Evolutionary conservation across 495 filamentous ascomycete species (phyloP).

Genomic region (Apiosordaria backusii): DNA sequence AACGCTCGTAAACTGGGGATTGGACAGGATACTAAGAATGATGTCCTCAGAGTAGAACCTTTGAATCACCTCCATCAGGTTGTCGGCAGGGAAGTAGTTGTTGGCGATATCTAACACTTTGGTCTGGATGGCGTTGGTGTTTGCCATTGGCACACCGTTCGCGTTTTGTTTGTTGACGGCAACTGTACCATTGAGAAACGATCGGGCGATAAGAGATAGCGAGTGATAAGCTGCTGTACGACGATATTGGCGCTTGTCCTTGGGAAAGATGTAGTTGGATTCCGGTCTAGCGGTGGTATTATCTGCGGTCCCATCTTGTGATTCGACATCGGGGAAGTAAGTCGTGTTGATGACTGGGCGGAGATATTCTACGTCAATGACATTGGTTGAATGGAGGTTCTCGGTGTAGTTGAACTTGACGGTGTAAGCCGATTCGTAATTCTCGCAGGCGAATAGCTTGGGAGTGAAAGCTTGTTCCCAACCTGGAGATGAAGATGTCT

Average conservation of each 20-base stretch:
- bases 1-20: slow-evolving; percentile 35
- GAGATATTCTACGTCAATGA: slow-evolving; percentile 27
- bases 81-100: slow-evolving; percentile 29
- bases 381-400: slow-evolving; percentile 27
- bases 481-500: slow-evolving; percentile 21
- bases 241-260: slow-evolving; percentile 27
- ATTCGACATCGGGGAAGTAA: slow-evolving; percentile 29
- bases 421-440: slow-evolving; percentile 37
- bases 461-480: slow-evolving; percentile 33
- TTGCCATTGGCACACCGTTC: slow-evolving; percentile 30
- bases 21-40: slow-evolving; percentile 34
- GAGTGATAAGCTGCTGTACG: slow-evolving; percentile 37
- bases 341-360: slow-evolving; percentile 36
- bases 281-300: slow-evolving; percentile 36
- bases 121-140: slow-evolving; percentile 37
- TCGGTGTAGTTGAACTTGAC: slow-evolving; percentile 35
- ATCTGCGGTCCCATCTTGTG: slow-evolving; percentile 36
- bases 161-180: slow-evolving; percentile 25
- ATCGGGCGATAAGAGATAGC: slow-evolving; percentile 30
- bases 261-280: slow-evolving; percentile 35
- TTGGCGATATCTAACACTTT: slow-evolving; percentile 29
- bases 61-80: slow-evolving; percentile 25
- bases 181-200: slow-evolving; percentile 39
- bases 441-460: slow-evolving; percentile 40
- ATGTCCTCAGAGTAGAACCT: slow-evolving; percentile 35